Evolutionary conservation across 352 stramenopile species (phyloP).

Genomic region (Phytophthora litchii): DNA sequence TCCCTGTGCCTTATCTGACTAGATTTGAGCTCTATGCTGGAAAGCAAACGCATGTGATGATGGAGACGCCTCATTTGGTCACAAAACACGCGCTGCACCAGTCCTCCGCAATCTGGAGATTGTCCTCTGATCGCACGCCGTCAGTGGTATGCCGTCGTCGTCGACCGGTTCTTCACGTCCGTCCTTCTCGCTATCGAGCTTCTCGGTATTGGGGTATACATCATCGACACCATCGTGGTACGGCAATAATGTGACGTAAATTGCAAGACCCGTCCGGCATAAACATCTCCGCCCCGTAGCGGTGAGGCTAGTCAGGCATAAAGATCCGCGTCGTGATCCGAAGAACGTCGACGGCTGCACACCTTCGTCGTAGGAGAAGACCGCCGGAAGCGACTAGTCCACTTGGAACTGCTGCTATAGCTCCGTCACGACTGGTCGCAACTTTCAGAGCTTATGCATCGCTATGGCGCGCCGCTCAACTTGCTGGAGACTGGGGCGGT

Average conservation of each 20-base stretch:
- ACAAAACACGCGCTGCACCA: too few species aligned
- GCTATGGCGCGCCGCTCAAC: constrained; percentile 1
- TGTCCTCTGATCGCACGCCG: too few species aligned
- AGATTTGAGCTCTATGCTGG: not conserved
- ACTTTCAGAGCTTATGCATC: constrained; percentile 29
- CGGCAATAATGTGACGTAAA: too few species aligned
- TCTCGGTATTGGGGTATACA: too few species aligned
- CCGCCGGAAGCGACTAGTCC: constrained; percentile 2
- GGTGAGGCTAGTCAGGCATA: constrained; percentile 25
- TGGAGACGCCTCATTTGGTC: too few species aligned
- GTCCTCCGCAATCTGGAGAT: too few species aligned
- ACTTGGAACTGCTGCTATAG: constrained; percentile 12
- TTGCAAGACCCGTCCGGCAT: constrained; percentile 21
- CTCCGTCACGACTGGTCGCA: constrained; percentile 5
- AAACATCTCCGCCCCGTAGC: constrained; percentile 19
- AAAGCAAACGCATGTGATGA: too few species aligned
- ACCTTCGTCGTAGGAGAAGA: constrained; percentile 36
- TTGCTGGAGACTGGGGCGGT: constrained; percentile 18
- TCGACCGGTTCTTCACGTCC: too few species aligned
- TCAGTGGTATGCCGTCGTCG: too few species aligned
- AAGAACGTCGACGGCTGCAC: constrained; percentile 26
- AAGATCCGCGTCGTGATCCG: constrained; percentile 29
- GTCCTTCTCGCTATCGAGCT: too few species aligned
- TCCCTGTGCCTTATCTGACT: not conserved
- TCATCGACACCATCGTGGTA: too few species aligned